Conservation (phyloP, 2,329 filamentous ascomycete genomes). For the Cladosporium sp. region DNA sequence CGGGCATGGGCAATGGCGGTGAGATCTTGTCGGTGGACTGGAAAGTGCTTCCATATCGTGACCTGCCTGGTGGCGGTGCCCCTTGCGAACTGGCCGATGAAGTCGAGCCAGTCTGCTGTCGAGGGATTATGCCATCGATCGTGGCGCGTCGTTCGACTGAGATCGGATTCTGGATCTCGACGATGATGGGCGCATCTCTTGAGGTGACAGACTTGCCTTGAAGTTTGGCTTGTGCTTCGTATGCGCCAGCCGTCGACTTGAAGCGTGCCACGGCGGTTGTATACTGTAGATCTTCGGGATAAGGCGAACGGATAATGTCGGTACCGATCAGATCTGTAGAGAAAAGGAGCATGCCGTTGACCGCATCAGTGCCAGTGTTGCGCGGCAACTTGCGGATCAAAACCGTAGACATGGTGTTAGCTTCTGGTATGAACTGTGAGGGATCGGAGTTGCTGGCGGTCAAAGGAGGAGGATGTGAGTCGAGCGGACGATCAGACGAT, state of each 20-base stretch:
- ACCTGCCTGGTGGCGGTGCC: constrained; percentile 30
- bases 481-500: constrained; percentile 12
- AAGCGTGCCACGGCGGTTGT: constrained; percentile 61
- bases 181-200: constrained; percentile 60
- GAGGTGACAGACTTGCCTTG: constrained; percentile 63
- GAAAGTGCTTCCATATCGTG: constrained; percentile 64
- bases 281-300: constrained; percentile 58
- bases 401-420: constrained; percentile 40
- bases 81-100: constrained; percentile 49
- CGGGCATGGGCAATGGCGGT: constrained; percentile 51
- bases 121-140: constrained; percentile 49
- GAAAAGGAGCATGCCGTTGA: constrained; percentile 65
- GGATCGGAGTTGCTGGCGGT: constrained; percentile 14
- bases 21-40: constrained; percentile 63
- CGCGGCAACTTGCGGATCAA: constrained; percentile 61
- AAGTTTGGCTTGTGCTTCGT: constrained; percentile 60
- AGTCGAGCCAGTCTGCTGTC: constrained; percentile 47
- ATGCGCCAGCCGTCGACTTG: constrained; percentile 56
- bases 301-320: constrained; percentile 57
- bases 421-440: constrained; percentile 16
- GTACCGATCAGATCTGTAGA: constrained; percentile 62
- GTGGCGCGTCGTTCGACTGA: constrained; percentile 49
- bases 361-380: constrained; percentile 58
- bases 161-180: constrained; percentile 52
- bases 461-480: constrained; percentile 13